These are phyloP conservation scores for Perilla frutescens DNA, from an alignment of 257 asterid genomes.

Conservation along the genomic window DNA sequence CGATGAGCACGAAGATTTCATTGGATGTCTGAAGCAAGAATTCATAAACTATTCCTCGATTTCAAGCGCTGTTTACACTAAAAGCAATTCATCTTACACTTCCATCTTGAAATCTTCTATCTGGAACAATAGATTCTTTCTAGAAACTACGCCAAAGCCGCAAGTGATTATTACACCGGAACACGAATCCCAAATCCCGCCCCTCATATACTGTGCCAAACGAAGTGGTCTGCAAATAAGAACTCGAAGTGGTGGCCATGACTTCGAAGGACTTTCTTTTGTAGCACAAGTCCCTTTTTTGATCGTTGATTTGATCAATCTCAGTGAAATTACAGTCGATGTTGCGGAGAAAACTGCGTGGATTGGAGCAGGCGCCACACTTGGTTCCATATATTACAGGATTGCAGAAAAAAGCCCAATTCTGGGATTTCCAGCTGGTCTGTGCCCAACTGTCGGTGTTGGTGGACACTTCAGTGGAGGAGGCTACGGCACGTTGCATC, in stretches of 20 bases:
- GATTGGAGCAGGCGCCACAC: neutral
- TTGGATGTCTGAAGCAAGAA: no score
- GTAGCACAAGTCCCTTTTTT: neutral
- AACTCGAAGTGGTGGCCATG: conserved; percentile 28
- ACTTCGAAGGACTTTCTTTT: conserved; percentile 17
- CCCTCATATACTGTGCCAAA: neutral
- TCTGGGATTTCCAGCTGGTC: neutral
- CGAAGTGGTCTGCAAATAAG: conserved; percentile 5
- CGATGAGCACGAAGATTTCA: no score
- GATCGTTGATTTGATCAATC: neutral
- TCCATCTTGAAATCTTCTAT: neutral
- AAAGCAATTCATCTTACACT: neutral
- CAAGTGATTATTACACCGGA: conserved; percentile 4
- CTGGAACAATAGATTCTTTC: no score
- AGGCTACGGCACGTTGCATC: no score
- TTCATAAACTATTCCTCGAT: no score
- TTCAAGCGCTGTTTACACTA: neutral
- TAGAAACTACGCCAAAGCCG: no score
- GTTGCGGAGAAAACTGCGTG: no score
- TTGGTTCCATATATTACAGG: conserved; percentile 1
- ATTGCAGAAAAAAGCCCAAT: neutral
- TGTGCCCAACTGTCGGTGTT: neutral
- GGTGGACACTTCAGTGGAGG: conserved; percentile 11
- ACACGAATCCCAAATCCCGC: conserved; percentile 6
- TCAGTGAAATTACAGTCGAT: no score